Percentiles rank a stretch among this genome's conserved stretches.
Evolutionary conservation across 1,284 basidiomycete species (phyloP).

Genomic region (Ustilago cynodontis): DNA sequence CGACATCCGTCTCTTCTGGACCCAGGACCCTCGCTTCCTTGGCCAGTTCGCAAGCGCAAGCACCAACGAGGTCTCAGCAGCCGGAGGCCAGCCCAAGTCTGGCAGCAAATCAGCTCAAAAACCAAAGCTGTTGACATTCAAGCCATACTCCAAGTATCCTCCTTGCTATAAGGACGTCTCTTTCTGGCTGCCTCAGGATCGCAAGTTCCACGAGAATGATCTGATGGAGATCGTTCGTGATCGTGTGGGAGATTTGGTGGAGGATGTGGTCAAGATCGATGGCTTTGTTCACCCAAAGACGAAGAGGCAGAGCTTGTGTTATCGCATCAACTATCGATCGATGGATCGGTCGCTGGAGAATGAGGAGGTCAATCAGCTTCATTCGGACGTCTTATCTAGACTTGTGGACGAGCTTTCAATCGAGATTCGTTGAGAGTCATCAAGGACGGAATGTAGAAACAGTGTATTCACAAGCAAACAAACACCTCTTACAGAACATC

Average conservation of each 20-base stretch:
- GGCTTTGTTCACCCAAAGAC: conserved; percentile 92
- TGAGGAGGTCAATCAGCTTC: conserved; percentile 86
- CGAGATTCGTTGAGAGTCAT: conserved; percentile 49
- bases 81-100: conserved; percentile 26
- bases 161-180: conserved; percentile 73
- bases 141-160: conserved; percentile 67
- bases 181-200: conserved; percentile 72
- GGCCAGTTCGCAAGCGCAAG: conserved; percentile 80
- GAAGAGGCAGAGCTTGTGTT: conserved; percentile 82
- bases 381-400: conserved; percentile 73
- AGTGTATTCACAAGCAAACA: neutral
- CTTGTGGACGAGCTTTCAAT: conserved; percentile 71
- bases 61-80: conserved; percentile 36
- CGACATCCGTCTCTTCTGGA: conserved; percentile 99
- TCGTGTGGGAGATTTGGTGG: conserved; percentile 88
- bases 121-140: conserved; percentile 63
- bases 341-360: conserved; percentile 95
- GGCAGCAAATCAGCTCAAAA: conserved; percentile 12
- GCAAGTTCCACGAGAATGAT: conserved; percentile 88
- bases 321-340: conserved; percentile 92
- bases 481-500: neutral
- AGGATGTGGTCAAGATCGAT: conserved; percentile 91
- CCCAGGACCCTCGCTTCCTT: conserved; percentile 85
- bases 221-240: conserved; percentile 95
- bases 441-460: neutral